Conservation (phyloP, 2,329 filamentous ascomycete species). For the Cyclaneusma minus region DNA sequence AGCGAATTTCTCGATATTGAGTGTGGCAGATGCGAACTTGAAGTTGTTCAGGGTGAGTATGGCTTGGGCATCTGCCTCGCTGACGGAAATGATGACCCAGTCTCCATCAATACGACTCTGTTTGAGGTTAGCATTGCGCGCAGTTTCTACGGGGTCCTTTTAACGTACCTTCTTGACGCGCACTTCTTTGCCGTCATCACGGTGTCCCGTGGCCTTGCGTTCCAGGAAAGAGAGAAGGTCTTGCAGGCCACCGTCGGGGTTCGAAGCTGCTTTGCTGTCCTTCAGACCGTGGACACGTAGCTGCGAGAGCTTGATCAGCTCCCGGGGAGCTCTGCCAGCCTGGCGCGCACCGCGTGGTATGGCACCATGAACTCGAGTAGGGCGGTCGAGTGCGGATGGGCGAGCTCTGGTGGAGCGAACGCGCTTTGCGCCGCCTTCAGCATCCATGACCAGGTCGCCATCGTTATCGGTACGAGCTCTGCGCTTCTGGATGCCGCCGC, state of each 20-base stretch:
- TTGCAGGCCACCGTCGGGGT: slow-evolving; percentile 50
- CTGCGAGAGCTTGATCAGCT: slow-evolving; percentile 15
- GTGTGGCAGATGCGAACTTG: slow-evolving; percentile 46
- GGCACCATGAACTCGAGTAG: not conserved
- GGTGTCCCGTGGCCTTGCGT: slow-evolving; percentile 46
- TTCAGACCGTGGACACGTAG: slow-evolving; percentile 43
- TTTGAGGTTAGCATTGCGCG: slow-evolving; percentile 45
- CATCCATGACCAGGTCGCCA: slow-evolving; percentile 46
- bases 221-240: slow-evolving; percentile 54
- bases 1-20: slow-evolving; percentile 36
- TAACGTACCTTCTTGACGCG: slow-evolving; percentile 67
- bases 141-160: slow-evolving; percentile 13
- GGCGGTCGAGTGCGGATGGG: not conserved
- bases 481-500: slow-evolving; percentile 36
- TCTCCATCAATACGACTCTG: slow-evolving; percentile 58
- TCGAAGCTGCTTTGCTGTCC: slow-evolving; percentile 50
- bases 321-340: slow-evolving; percentile 13
- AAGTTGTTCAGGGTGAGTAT: slow-evolving; percentile 55
- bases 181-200: slow-evolving; percentile 33
- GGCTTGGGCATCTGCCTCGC: slow-evolving; percentile 45
- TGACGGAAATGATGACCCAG: slow-evolving; percentile 51
- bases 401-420: not conserved
- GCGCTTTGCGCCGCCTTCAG: slow-evolving; percentile 16
- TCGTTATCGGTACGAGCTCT: slow-evolving; percentile 36
- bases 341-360: slow-evolving; percentile 9